phyloP scores from a whole-genome alignment of 805 yeast genomes.

The Candida succiphila region DNA sequence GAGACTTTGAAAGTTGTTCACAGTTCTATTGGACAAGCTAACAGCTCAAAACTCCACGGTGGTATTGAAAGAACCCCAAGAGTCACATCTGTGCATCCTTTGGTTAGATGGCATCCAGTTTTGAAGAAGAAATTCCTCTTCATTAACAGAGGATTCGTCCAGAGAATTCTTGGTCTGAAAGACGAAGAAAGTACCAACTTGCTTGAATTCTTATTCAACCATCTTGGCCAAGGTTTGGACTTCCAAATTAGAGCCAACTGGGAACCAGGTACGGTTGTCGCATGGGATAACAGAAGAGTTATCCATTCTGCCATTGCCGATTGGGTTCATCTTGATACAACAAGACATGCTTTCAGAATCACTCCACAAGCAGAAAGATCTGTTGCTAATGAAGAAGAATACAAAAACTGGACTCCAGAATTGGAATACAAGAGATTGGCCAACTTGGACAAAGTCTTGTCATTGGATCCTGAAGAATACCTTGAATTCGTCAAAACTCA shows the following conservation, averaged over 20 bases:
- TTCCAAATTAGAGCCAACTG: constrained; percentile 62
- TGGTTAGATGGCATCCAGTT: constrained; percentile 70
- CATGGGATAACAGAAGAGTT: constrained; percentile 74
- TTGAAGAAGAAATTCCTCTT: constrained; percentile 50
- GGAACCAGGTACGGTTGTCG: constrained; percentile 60
- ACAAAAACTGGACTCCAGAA: constrained; percentile 21
- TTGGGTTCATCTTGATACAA: constrained; percentile 56
- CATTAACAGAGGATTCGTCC: constrained; percentile 52
- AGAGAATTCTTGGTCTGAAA: constrained; percentile 63
- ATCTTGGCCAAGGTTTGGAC: constrained; percentile 43
- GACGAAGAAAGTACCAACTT: constrained; percentile 59
- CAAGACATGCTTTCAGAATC: constrained; percentile 66
- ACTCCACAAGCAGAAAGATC: constrained; percentile 73
- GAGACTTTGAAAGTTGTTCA: constrained; percentile 58
- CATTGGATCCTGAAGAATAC: constrained; percentile 7
- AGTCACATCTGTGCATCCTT: constrained; percentile 56
- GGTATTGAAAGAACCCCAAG: constrained; percentile 58
- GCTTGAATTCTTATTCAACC: constrained; percentile 44
- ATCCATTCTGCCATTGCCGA: constrained; percentile 63
- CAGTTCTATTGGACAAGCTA: constrained; percentile 63
- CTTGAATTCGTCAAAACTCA: too few species aligned
- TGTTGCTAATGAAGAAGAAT: constrained; percentile 20
- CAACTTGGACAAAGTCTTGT: constrained; percentile 7
- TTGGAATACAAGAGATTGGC: constrained; percentile 10
- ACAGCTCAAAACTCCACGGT: constrained; percentile 41